Base-by-base conservation (phyloP, 148 eudicot genomes). In the Amaranthus hypochondriacus region DNA sequence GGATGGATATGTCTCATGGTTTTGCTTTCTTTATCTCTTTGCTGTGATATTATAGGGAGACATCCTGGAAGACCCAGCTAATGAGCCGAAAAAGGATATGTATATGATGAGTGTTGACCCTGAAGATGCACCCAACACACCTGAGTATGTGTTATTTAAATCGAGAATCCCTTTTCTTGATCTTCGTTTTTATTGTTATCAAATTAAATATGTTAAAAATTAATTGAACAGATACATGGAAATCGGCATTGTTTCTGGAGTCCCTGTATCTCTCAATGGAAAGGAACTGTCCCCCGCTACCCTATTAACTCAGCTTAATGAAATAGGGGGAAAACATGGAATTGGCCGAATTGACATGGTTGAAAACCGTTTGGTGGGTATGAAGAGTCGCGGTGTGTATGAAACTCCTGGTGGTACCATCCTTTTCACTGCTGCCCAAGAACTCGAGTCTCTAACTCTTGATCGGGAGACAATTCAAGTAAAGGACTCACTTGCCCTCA, bases 321-420 rank as follows among this genome's bases (percentile, higher is more conserved):
- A 88, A 48, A 82, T 88, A 0, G 98, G 98, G 5, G 92, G 92
- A 13, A 75, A 77, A 56, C 96, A 92, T 51, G 96, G 97, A 50
- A 84, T 92, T 28, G 97, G 97, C 14, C 92, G 96, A 0, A 70
- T 90, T 2, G 98, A 92, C 84, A 90, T 92, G 93, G 96, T 90
- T 10, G 98, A 92, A 76, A 92, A 92, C 52, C 85, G 98, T 44
- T 88, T 93, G 4, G 98, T 93, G 9, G 98, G 97, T 39, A 91
- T 93, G 98, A 93, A 93, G 69, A 85, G 90, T 58, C 96, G 97
- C 18, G 97, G 96, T 6, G 97, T 92, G 7, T 92, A 92, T n/a
- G 97, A 92, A 82, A 92, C 97, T 46, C 97, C 97, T 0, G 97
- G 97, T 0, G 97, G 97, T 66, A 90, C 97, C 79, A 82, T 92